Percentiles rank a stretch among this genome's conserved stretches.
Conservation (phyloP, 805 yeast genomes). For the Yarrowia osloensis region DNA sequence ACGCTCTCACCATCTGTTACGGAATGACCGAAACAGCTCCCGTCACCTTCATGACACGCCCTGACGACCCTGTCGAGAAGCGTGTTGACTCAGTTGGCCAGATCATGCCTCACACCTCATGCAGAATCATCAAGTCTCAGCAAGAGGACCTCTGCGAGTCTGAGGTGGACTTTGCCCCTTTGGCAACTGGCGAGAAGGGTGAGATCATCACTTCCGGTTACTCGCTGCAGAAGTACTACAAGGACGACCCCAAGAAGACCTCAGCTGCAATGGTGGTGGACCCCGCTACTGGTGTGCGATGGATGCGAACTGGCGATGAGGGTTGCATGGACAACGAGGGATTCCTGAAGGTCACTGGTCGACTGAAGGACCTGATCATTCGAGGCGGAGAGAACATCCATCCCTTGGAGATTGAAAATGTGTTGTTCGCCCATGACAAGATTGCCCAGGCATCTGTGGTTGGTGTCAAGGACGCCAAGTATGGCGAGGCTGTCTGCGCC, state of each 20-base stretch:
- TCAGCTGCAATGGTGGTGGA: slow-evolving; percentile 38
- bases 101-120: slow-evolving; percentile 41
- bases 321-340: slow-evolving; percentile 40
- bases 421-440: slow-evolving; percentile 37
- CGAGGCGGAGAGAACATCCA: slow-evolving; percentile 43
- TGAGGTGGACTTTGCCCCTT: slow-evolving; percentile 33
- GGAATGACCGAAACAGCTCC: slow-evolving; percentile 44
- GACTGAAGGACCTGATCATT: slow-evolving; percentile 42
- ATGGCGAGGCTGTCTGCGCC: slow-evolving; percentile 41
- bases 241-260: slow-evolving; percentile 37
- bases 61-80: slow-evolving; percentile 38
- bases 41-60: slow-evolving; percentile 40
- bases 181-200: slow-evolving; percentile 38
- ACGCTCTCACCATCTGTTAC: slow-evolving; percentile 40
- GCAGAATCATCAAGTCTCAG: slow-evolving; percentile 35
- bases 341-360: slow-evolving; percentile 39
- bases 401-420: slow-evolving; percentile 41
- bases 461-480: slow-evolving; percentile 40
- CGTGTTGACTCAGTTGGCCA: slow-evolving; percentile 39
- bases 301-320: slow-evolving; percentile 43
- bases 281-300: slow-evolving; percentile 34
- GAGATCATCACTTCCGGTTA: slow-evolving; percentile 41
- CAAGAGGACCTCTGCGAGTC: slow-evolving; percentile 31
- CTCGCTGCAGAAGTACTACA: slow-evolving; percentile 38
- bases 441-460: slow-evolving; percentile 41